phyloP scores from a whole-genome alignment of 73 alveolate species.

The Durusdinium trenchii region DNA sequence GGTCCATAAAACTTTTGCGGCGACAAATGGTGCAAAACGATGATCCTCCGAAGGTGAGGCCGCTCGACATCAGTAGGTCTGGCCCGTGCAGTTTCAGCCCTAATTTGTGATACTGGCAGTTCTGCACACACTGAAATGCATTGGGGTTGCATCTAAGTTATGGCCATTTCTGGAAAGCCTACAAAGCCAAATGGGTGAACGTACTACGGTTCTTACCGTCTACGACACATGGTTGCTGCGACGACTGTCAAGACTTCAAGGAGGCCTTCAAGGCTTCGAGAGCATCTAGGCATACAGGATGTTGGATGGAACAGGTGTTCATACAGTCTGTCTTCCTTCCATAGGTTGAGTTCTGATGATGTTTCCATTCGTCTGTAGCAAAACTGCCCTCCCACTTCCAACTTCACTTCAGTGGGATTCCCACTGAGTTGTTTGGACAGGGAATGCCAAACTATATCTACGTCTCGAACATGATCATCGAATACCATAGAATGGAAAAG shows the following conservation, averaged over 20 bases:
- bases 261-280: neutral
- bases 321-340: no score
- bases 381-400: neutral
- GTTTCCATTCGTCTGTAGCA: no score
- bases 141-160: neutral
- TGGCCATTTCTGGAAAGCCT: neutral
- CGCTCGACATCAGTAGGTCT: no score
- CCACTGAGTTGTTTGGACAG: no score
- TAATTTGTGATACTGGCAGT: no score
- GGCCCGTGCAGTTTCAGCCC: no score
- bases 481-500: neutral
- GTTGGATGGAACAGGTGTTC: no score
- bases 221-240: neutral
- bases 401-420: neutral
- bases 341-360: no score
- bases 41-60: neutral
- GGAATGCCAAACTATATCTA: no score
- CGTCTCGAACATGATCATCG: neutral
- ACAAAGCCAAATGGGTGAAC: neutral
- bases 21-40: neutral
- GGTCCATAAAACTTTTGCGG: neutral
- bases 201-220: neutral
- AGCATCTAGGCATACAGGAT: neutral
- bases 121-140: no score
- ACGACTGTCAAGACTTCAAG: neutral